These are phyloP conservation scores for Physcomitrium patens DNA, from an alignment of 225 moss, liverwort and hornwort genomes.

Conservation along the genomic window DNA sequence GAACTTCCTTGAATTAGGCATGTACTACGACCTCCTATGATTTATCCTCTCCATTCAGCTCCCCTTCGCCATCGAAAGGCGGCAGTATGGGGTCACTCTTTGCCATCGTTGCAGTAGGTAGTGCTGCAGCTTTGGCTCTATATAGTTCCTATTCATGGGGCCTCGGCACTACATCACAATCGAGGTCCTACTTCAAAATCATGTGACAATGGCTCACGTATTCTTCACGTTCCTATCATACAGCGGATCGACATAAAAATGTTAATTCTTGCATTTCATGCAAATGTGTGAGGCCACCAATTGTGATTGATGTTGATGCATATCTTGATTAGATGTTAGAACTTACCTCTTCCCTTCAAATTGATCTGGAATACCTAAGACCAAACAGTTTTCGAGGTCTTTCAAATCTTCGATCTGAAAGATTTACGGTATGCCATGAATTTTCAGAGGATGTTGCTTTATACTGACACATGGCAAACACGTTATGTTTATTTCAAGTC, in stretches of 20 bases:
- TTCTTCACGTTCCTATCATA: neutral
- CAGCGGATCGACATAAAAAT: neutral
- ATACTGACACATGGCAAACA: too few relatives aligned
- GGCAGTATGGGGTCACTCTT: neutral
- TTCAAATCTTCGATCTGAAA: too few relatives aligned
- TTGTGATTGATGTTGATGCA: neutral
- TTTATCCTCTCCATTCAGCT: neutral
- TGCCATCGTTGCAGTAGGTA: neutral
- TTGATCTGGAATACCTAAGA: neutral
- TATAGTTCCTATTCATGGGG: neutral
- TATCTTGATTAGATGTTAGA: neutral
- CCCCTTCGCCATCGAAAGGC: neutral
- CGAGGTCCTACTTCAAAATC: neutral
- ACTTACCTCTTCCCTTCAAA: neutral
- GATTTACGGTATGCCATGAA: too few relatives aligned
- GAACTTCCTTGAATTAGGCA: constrained; percentile 75
- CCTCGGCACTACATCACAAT: too few relatives aligned
- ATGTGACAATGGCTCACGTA: neutral
- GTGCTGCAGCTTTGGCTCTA: neutral
- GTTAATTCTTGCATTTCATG: neutral
- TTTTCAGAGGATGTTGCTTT: too few relatives aligned
- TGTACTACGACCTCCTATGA: constrained; percentile 67
- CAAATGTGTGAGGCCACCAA: neutral
- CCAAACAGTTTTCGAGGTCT: neutral
- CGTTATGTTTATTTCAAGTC: too few relatives aligned